Evolutionary conservation across 306 rosid genomes (phyloP), one percentile per base, ranked within the genome.

Genomic region (Cicer chorassanicum): DNA sequence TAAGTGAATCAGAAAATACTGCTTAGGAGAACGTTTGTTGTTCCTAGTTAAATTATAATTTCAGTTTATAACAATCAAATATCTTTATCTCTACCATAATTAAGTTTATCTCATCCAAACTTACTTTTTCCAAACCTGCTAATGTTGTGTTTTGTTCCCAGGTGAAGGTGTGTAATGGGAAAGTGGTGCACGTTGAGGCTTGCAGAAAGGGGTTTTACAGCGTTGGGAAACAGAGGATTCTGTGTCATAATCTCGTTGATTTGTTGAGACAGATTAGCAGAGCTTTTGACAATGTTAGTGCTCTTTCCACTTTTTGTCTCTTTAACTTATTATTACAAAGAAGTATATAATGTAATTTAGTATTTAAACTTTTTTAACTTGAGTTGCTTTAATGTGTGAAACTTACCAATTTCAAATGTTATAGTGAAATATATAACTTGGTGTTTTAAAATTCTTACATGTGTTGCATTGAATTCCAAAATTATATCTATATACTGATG

Each of bases 151-250:
- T 62, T 51, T 70, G 51, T 61, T 70, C 8, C 43, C 83, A 94
- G 98, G 97, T 85, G 80, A 94, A 94, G 84, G 88, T 94, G 63
- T 91, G 93, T 82, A 91, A 91, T 46, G 97, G 98, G 53, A 94
- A 91, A 89, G 82, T 91, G 80, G 86, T 87, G 72, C 95, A 86
- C 2, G 97, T 94, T 57, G 98, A 91, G 74, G 92, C 95, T 81
- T 89, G 97, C 87, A 83, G 89, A 65, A 91, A 90, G 74, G 98
- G 98, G 12, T 94, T 93, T 74, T 88, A 79, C 60, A 86, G 90
- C 72, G 84, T 90, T 78, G 97, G 96, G 65, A 94, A 87, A 88
- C 97, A 86, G 84, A 82, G 95, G 60, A 84, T 89, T 81, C 82
- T 91, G 73, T 78, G 93, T 74, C 97, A 91, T 82, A 94, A 86